These are phyloP conservation scores for Candida caryicola DNA, from an alignment of 805 yeast genomes.

Conservation along the genomic window DNA sequence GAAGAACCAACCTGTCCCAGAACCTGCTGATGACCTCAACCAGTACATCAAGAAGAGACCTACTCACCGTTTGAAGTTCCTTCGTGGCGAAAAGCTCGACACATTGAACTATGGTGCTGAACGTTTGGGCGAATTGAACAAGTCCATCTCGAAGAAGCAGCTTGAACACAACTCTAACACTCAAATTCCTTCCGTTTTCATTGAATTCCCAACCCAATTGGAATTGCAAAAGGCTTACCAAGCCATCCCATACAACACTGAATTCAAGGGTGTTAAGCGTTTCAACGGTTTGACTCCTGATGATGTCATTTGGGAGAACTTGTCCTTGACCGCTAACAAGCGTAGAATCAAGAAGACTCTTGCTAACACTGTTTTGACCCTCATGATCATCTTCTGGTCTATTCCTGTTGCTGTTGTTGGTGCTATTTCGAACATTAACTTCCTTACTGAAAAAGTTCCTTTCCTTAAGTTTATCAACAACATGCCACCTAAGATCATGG, in stretches of 20 bases:
- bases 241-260: constrained; percentile 58
- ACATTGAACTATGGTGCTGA: constrained; percentile 73
- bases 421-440: constrained; percentile 28
- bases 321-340: constrained; percentile 53
- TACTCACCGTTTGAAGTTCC: constrained; percentile 66
- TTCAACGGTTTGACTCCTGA: constrained; percentile 70
- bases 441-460: constrained; percentile 21
- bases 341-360: constrained; percentile 55
- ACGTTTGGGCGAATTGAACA: constrained; percentile 65
- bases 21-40: constrained; percentile 54
- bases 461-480: constrained; percentile 24
- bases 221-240: constrained; percentile 90
- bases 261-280: constrained; percentile 46
- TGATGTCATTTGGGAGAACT: constrained; percentile 81
- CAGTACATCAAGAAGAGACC: constrained; percentile 83
- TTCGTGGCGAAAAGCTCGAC: constrained; percentile 81
- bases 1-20: constrained; percentile 54
- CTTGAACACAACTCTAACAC: constrained; percentile 47
- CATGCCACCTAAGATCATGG: constrained; percentile 22
- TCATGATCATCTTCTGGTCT: constrained; percentile 80
- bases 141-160: constrained; percentile 61
- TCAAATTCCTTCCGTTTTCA: constrained; percentile 65
- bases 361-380: constrained; percentile 62
- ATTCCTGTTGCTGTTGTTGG: constrained; percentile 43
- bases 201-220: constrained; percentile 79